Evolutionary conservation across 1,284 basidiomycete species (phyloP), one percentile per base, ranked within the genome.

Genomic region (Irpex rosettiformis): DNA sequence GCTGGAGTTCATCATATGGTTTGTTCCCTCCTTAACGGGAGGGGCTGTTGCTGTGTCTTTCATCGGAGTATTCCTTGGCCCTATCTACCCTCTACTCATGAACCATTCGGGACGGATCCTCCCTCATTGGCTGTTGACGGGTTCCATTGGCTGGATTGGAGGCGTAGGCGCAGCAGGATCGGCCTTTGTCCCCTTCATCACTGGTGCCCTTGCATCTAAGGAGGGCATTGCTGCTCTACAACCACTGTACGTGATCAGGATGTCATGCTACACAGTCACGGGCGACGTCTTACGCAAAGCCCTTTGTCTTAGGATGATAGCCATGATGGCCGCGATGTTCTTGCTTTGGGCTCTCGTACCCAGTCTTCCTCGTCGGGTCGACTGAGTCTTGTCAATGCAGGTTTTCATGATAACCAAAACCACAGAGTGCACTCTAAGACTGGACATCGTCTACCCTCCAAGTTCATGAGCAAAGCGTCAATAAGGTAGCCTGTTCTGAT

Each of bases 1-100:
- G 18, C 69, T 84, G 27, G 82, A 86, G 62, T 64, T 87, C 53
- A 70, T 83, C 30, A 72, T 87, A 30, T 86, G 85, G 85, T 72
- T 83, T 11, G 79, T 84, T 1, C 83, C 82, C 0, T 79, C 77
- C 3, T 70, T 86, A 43, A 71, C 84, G 22, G 77, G 76, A 37
- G 76, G 75, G 43, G 84, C 81, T 1, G 70, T 85, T 4, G 75
- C 79, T 3, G 77, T 86, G 16, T 76, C 80, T 1, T 68, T 86
- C 25, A 74, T 86, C 54, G 86, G 83, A n/a, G 61, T 85, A 27
- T 65, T 84, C 27, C 66, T 74, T n/a, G 73, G 73, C 0, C 84
- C 83, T 0, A 77, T 84, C 66, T 85, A 79, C 62, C 82, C 83
- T 1, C 79, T 84, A 59, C 70, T 76, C 29, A 79, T 85, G 73